Evolutionary conservation across 2,329 filamentous ascomycete genomes (phyloP).

Genomic region (Sporothrix euskadiensis): DNA sequence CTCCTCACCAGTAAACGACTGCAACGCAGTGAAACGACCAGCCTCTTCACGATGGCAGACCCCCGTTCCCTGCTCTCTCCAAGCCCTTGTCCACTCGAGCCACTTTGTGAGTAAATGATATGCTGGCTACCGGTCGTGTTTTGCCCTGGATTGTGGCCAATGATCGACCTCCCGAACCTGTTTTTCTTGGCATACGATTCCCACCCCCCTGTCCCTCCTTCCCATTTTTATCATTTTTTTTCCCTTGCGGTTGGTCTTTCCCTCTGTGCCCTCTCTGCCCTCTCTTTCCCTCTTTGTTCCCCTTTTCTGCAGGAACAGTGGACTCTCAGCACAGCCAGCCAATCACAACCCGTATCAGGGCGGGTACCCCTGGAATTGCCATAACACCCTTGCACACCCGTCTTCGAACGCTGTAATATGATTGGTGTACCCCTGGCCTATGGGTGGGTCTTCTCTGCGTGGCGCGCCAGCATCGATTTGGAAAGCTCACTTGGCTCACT

Average conservation of each 20-base stretch:
- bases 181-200: slow-evolving; percentile 24
- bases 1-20: slow-evolving; percentile 7
- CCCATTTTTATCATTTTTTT: not conserved
- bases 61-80: not conserved
- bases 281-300: not conserved
- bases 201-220: not conserved
- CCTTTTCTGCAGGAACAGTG: slow-evolving; percentile 14
- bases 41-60: slow-evolving; percentile 10
- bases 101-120: not conserved
- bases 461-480: slow-evolving; percentile 18
- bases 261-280: not conserved
- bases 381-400: slow-evolving; percentile 1
- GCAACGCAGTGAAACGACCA: slow-evolving; percentile 22
- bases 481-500: not conserved
- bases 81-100: not conserved
- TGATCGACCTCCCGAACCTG: slow-evolving; percentile 17
- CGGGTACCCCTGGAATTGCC: slow-evolving; percentile 22
- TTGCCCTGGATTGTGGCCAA: not conserved
- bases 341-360: not conserved
- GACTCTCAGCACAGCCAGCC: not conserved
- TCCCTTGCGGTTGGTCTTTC: not conserved
- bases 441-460: slow-evolving; percentile 7
- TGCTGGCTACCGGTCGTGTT: not conserved
- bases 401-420: slow-evolving; percentile 2
- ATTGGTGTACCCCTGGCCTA: slow-evolving; percentile 22